A percentile compares a stretch with the other conserved stretches of the same genome.
These are phyloP conservation scores for Apiotrichum gamsii DNA, from an alignment of 1,284 basidiomycete genomes.

Conservation along the genomic window DNA sequence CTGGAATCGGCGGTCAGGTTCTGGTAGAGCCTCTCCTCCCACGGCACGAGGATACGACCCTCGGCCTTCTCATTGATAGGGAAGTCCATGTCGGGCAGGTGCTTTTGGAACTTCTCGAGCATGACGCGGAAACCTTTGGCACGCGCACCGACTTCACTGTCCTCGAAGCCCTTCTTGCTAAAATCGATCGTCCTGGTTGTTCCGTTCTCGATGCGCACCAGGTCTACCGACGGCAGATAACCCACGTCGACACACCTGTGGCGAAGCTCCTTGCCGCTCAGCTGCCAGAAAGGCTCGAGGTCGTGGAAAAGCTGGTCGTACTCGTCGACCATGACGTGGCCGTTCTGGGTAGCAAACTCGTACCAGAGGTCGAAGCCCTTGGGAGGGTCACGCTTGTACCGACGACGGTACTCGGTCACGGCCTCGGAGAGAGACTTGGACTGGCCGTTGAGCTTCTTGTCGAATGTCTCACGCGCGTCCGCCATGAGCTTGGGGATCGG, in stretches of 20 bases:
- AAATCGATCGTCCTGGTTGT: slow-evolving; percentile 59
- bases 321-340: slow-evolving; percentile 79
- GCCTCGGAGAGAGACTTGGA: slow-evolving; percentile 68
- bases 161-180: slow-evolving; percentile 57
- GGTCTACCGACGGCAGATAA: slow-evolving; percentile 69
- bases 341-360: slow-evolving; percentile 65
- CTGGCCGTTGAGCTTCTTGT: slow-evolving; percentile 62
- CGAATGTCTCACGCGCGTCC: slow-evolving; percentile 63
- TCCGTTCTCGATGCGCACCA: slow-evolving; percentile 68
- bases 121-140: slow-evolving; percentile 69
- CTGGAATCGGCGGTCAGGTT: slow-evolving; percentile 57
- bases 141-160: slow-evolving; percentile 65
- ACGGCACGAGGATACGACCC: slow-evolving; percentile 80
- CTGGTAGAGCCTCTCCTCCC: slow-evolving; percentile 66
- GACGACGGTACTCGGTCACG: slow-evolving; percentile 66
- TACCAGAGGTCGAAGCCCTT: slow-evolving; percentile 87
- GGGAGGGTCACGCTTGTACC: slow-evolving; percentile 75
- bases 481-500: slow-evolving; percentile 77
- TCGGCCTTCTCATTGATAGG: slow-evolving; percentile 87
- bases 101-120: slow-evolving; percentile 60
- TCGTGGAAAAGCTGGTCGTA: slow-evolving; percentile 78
- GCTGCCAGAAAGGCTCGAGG: slow-evolving; percentile 69
- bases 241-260: slow-evolving; percentile 68
- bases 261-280: slow-evolving; percentile 66
- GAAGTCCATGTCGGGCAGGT: slow-evolving; percentile 86